phyloP scores from a whole-genome alignment of 176 grass and related monocot genomes.

The Oryza nivara region DNA sequence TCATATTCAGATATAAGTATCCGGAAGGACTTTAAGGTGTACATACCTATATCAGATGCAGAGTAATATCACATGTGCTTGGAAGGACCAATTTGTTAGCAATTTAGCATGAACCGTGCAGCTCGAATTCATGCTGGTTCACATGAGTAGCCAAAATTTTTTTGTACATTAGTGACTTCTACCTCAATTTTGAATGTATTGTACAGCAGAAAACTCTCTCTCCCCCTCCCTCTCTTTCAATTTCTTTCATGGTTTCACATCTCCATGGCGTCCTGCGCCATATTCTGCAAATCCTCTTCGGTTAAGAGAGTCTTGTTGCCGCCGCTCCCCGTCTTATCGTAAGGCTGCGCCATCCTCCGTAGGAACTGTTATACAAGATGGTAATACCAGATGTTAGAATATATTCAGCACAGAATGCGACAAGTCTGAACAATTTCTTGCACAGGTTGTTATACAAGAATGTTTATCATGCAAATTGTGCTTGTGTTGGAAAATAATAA shows the following conservation, averaged over 20 bases:
- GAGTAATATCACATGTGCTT: not conserved
- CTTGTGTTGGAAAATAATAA: not conserved
- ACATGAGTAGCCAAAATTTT: not conserved
- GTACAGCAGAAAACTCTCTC: not conserved
- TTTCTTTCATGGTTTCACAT: conserved; percentile 21
- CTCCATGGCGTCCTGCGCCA: conserved; percentile 63
- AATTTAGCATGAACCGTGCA: not conserved
- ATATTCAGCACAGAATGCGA: not conserved
- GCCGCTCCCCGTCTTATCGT: conserved; percentile 70
- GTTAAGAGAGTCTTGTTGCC: conserved; percentile 79
- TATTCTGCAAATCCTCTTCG: conserved; percentile 76
- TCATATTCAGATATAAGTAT: not conserved
- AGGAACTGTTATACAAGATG: conserved; percentile 57
- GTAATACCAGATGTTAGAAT: conserved; percentile 8
- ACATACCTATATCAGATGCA: not conserved
- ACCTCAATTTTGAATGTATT: not conserved
- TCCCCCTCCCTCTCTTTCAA: not conserved
- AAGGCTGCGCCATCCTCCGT: conserved; percentile 92
- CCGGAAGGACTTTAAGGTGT: not conserved
- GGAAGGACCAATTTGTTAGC: not conserved
- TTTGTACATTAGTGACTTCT: conserved; percentile 34
- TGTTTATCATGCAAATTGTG: not conserved
- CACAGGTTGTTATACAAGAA: not conserved
- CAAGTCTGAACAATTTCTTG: not conserved
- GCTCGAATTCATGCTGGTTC: conserved; percentile 15